Percentiles rank a stretch among this genome's conserved stretches.
Evolutionary conservation across 805 yeast genomes (phyloP).

Genomic region (Saturnispora galanensis): DNA sequence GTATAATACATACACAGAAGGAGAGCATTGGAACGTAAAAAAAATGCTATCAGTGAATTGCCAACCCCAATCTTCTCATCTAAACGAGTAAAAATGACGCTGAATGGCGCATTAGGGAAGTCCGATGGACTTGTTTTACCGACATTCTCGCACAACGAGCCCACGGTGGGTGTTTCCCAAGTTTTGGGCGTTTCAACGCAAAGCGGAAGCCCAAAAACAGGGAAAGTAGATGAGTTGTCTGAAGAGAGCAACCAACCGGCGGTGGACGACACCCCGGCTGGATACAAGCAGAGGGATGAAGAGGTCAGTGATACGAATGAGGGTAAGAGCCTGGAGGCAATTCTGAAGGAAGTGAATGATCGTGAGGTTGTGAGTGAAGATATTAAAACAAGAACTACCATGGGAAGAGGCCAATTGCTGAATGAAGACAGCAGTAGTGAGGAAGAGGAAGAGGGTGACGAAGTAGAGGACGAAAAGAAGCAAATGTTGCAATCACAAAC

Average conservation of each 20-base stretch:
- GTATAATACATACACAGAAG: too few species aligned
- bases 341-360: background rate
- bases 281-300: too few species aligned
- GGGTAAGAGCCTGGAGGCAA: background rate
- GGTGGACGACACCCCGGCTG: too few species aligned
- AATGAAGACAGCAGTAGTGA: slow-evolving; percentile 9
- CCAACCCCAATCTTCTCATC: background rate
- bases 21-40: too few species aligned
- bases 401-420: slow-evolving; percentile 1
- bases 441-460: slow-evolving; percentile 12
- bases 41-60: too few species aligned
- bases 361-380: background rate
- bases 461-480: slow-evolving; percentile 10
- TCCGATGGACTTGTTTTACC: slow-evolving; percentile 12
- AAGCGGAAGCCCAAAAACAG: background rate
- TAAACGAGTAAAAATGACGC: slow-evolving; percentile 3
- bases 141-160: slow-evolving; percentile 11
- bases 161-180: slow-evolving; percentile 12
- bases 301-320: background rate
- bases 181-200: slow-evolving; percentile 4
- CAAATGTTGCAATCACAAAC: too few species aligned
- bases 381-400: background rate
- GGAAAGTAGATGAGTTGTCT: too few species aligned
- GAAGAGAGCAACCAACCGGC: too few species aligned
- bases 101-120: slow-evolving; percentile 6